Evolutionary conservation across 257 asterid genomes (phyloP), one percentile per base, ranked within the genome.

Genomic region (Gardenia jasminoides): DNA sequence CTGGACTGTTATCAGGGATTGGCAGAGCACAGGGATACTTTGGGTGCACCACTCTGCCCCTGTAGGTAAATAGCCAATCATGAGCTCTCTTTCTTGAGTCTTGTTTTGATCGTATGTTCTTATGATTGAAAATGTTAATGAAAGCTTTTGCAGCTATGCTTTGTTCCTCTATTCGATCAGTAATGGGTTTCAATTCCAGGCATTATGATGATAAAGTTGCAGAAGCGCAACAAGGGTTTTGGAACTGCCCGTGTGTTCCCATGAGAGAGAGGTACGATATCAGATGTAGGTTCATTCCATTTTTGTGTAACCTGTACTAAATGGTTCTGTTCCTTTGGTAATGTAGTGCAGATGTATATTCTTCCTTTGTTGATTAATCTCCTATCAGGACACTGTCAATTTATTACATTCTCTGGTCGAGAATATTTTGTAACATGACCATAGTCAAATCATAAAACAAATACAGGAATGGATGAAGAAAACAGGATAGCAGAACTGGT

Each of bases 31-130:
- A 92, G 92, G 90, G 98, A 94, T 81, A 80, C 97, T 68, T 78
- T 94, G 82, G 98, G 98, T 64, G 98, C 98, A 22, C 98, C 98
- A 75, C 97, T 92, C 72, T 94, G 98, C 81, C 98, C 97, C 77
- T 94, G 98, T 86, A 87, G 97, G 98, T 90, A 85, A 79, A 70
- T 77, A 70, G 74, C 66, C 48, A 30, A 61, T 75, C 39, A 41
- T 30, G 36, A n/a, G n/a, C 39, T 46, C 44, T 15, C 73, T 54
- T n/a, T 65, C 30, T 22, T 56, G 47, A 31, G 24, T 41, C 65
- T 69, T 19, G 16, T 28, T 33, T 69, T 54, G 16, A 11, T 39
- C 36, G 6, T 59, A 24, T 28, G 12, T 24, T 31, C 62, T n/a
- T 28, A 70, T 59, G 31, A 61, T 39, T 76, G 78, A 67, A 44